Evolutionary conservation across 768 basidiomycete species (phyloP).

Genomic region (Tephrocybe sp.): DNA sequence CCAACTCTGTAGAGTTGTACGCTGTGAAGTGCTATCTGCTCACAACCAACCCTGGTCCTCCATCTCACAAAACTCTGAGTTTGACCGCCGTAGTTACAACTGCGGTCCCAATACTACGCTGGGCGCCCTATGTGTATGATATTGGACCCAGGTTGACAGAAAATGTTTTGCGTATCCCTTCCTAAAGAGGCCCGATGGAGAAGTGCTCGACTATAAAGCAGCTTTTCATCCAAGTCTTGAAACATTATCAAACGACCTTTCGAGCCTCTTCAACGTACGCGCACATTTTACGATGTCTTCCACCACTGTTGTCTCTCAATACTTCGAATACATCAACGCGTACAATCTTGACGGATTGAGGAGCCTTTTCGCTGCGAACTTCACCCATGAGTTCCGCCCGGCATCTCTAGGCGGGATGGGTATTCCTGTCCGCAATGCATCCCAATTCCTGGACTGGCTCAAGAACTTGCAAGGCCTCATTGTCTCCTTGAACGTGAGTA

Average conservation of each 20-base stretch:
- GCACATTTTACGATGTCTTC: constrained; percentile 7
- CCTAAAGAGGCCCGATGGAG: background rate
- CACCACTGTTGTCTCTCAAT: constrained; percentile 2
- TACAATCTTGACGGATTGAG: constrained; percentile 3
- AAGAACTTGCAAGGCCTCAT: constrained; percentile 2
- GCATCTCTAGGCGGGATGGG: constrained; percentile 8
- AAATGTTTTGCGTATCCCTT: background rate
- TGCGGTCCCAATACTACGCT: background rate
- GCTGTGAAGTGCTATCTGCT: background rate
- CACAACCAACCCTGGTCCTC: constrained; percentile 4
- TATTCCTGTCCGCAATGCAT: constrained; percentile 1
- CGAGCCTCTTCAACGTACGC: background rate
- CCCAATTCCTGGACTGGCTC: constrained; percentile 7
- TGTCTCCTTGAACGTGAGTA: constrained; percentile 8
- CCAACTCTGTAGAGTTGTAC: too few relatives aligned
- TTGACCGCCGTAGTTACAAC: background rate
- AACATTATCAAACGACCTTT: background rate
- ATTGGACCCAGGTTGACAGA: background rate
- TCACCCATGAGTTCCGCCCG: constrained; percentile 9
- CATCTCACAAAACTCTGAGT: background rate
- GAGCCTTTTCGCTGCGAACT: constrained; percentile 6
- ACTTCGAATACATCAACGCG: constrained; percentile 3
- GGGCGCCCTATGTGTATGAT: background rate
- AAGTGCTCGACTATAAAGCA: background rate
- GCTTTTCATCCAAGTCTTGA: background rate